A percentile compares a stretch with the other conserved stretches of the same genome.
Evolutionary conservation across 176 grass and related monocot species (phyloP).

Genomic region (Musa schizocarpa): DNA sequence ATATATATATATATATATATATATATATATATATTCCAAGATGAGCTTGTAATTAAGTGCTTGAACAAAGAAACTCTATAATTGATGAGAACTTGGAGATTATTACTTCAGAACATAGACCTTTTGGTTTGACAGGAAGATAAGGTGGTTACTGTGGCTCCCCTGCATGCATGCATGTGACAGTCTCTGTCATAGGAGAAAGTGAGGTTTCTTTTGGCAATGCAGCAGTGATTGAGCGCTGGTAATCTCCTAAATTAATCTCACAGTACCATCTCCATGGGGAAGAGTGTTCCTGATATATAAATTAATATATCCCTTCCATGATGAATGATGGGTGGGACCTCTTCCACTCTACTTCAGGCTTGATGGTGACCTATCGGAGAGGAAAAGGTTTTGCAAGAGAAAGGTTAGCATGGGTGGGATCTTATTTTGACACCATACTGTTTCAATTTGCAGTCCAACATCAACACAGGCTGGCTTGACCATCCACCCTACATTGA

Average conservation of each 20-base stretch:
- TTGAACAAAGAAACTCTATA: too few relatives aligned
- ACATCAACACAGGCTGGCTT: conserved; percentile 4
- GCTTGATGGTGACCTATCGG: not conserved
- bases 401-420: not conserved
- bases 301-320: too few relatives aligned
- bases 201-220: not conserved
- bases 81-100: too few relatives aligned
- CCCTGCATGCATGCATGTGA: not conserved
- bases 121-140: not conserved
- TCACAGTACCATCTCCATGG: too few relatives aligned
- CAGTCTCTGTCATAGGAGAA: not conserved
- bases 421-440: not conserved
- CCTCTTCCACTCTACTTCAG: too few relatives aligned
- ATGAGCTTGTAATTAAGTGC: too few relatives aligned
- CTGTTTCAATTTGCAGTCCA: conserved; percentile 3
- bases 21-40: too few relatives aligned
- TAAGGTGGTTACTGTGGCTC: not conserved
- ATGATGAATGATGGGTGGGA: not conserved
- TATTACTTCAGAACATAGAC: too few relatives aligned
- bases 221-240: not conserved
- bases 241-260: too few relatives aligned
- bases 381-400: not conserved
- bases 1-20: too few relatives aligned
- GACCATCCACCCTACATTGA: not conserved
- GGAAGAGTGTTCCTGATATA: too few relatives aligned